Conservation (phyloP, 352 stramenopile genomes). For the Globisporangium nunn region DNA sequence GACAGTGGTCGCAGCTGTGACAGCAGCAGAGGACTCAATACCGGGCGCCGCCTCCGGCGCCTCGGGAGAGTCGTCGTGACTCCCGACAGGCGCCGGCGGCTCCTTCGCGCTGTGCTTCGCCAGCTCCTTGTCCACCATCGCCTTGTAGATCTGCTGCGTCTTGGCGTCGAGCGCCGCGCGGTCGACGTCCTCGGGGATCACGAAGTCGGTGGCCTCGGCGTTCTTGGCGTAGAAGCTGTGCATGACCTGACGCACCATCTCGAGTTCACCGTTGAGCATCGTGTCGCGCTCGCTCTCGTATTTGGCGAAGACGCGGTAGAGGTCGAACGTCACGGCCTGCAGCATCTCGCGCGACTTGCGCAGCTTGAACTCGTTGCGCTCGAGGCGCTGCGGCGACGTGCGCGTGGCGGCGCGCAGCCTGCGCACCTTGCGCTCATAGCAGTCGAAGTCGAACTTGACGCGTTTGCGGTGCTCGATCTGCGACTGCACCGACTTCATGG, state of each 20-base stretch:
- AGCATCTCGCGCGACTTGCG: slow-evolving; percentile 32
- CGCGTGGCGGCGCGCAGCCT: slow-evolving; percentile 22
- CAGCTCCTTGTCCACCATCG: slow-evolving; percentile 49
- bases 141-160: slow-evolving; percentile 50
- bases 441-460: slow-evolving; percentile 68
- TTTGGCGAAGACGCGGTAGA: slow-evolving; percentile 74
- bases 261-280: slow-evolving; percentile 71
- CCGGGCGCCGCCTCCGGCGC: slow-evolving; percentile 4
- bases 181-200: slow-evolving; percentile 49
- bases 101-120: slow-evolving; percentile 28
- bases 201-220: slow-evolving; percentile 57
- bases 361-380: slow-evolving; percentile 57
- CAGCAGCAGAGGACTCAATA: slow-evolving; percentile 1
- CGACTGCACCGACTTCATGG: slow-evolving; percentile 64
- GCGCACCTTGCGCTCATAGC: slow-evolving; percentile 50
- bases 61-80: slow-evolving; percentile 3
- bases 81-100: slow-evolving; percentile 6
- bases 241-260: slow-evolving; percentile 79
- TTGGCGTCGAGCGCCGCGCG: slow-evolving; percentile 35
- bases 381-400: slow-evolving; percentile 22
- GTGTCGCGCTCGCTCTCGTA: slow-evolving; percentile 69
- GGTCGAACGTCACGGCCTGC: slow-evolving; percentile 44
- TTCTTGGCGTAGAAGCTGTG: slow-evolving; percentile 74
- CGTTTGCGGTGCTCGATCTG: slow-evolving; percentile 62
- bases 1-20: not conserved